phyloP scores from a whole-genome alignment of 108 stramenopile genomes.

The Chaetoceros tenuissimus region DNA sequence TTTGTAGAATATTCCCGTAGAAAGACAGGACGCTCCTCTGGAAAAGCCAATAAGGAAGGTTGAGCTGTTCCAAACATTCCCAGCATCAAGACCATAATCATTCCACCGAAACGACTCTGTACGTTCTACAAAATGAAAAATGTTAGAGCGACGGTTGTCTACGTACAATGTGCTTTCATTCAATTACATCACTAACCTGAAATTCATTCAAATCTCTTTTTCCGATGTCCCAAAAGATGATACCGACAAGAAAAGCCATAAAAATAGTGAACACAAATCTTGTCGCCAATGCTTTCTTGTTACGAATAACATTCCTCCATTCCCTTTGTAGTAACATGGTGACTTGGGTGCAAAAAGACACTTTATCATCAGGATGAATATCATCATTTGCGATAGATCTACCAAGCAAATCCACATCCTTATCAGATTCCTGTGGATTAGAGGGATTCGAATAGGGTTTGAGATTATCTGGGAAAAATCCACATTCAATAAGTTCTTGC shows the following conservation, averaged over 20 bases:
- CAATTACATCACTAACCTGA: background rate
- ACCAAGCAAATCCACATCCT: slow-evolving; percentile 30
- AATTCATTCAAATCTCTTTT: background rate
- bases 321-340: slow-evolving; percentile 50
- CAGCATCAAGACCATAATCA: slow-evolving; percentile 54
- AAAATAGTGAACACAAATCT: slow-evolving; percentile 52
- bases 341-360: slow-evolving; percentile 26
- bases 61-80: slow-evolving; percentile 76
- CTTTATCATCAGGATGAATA: slow-evolving; percentile 17
- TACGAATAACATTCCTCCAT: slow-evolving; percentile 33
- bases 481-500: slow-evolving; percentile 27
- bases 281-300: slow-evolving; percentile 42
- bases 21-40: slow-evolving; percentile 83
- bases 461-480: slow-evolving; percentile 41
- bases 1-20: slow-evolving; percentile 84
- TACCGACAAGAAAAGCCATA: slow-evolving; percentile 48
- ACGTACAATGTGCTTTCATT: too few species aligned
- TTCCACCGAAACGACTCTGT: slow-evolving; percentile 43
- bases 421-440: slow-evolving; percentile 17
- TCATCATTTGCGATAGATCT: slow-evolving; percentile 10
- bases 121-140: slow-evolving; percentile 4
- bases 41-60: slow-evolving; percentile 61
- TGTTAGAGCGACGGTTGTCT: too few species aligned
- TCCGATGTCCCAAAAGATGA: slow-evolving; percentile 64
- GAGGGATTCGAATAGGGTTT: slow-evolving; percentile 25